Percentiles rank a stretch among this genome's conserved stretches.
phyloP scores from a whole-genome alignment of 169 alveolate genomes.

The Babesia caballi region DNA sequence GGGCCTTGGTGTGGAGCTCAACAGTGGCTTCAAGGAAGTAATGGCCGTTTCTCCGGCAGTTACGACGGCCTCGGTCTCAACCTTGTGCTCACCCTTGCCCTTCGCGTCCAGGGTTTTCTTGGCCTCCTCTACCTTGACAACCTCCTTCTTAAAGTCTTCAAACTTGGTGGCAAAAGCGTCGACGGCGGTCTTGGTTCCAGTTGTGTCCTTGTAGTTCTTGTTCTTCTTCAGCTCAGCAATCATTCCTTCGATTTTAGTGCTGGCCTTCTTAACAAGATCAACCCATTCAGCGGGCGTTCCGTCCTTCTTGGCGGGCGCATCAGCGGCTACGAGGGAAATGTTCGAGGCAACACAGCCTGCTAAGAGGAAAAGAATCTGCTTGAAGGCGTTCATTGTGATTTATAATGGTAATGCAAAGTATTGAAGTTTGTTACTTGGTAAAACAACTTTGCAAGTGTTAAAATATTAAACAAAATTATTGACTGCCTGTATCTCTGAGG shows the following conservation, averaged over 20 bases:
- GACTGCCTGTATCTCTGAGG: background rate
- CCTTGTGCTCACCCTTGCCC: slow-evolving; percentile 1
- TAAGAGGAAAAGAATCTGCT: background rate
- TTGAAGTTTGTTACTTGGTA: background rate
- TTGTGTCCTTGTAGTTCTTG: background rate
- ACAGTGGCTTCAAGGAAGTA: background rate
- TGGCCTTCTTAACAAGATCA: background rate
- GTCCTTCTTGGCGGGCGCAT: background rate
- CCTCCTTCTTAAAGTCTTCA: background rate
- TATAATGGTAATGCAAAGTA: background rate
- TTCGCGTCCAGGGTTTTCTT: background rate
- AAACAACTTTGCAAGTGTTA: background rate
- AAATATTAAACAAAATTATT: background rate
- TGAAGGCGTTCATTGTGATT: slow-evolving; percentile 7
- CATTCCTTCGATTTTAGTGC: background rate
- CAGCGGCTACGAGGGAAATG: background rate
- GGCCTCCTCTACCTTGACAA: background rate
- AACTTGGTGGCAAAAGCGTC: background rate
- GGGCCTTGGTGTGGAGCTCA: background rate
- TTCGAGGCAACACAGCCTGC: background rate
- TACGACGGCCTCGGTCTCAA: slow-evolving; percentile 4
- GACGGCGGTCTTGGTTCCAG: background rate
- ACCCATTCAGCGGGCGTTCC: slow-evolving; percentile 18
- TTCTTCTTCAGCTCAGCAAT: background rate
- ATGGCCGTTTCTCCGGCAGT: background rate